phyloP scores from a whole-genome alignment of 345 rosid species.

The Moricandia moricandioides region DNA sequence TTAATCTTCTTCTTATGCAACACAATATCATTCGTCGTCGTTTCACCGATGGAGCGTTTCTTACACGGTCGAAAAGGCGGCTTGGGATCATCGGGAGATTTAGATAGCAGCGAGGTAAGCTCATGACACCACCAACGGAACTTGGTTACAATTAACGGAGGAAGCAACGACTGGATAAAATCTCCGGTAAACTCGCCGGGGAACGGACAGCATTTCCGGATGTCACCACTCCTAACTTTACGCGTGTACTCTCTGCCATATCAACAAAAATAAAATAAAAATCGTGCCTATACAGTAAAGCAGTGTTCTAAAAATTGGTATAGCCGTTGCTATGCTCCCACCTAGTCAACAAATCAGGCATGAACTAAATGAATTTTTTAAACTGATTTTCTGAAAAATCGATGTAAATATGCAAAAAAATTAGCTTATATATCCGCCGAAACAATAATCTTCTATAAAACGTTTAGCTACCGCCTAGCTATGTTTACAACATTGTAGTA shows the following conservation, averaged over 20 bases:
- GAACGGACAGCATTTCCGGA: constrained; percentile 66
- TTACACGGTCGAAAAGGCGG: constrained; percentile 29
- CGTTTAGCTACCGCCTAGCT: too few relatives aligned
- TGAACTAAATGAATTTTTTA: too few relatives aligned
- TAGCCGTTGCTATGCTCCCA: too few relatives aligned
- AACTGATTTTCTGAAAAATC: too few relatives aligned
- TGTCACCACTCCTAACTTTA: constrained; percentile 45
- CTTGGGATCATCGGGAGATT: constrained; percentile 14
- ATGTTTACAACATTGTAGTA: too few relatives aligned
- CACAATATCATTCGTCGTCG: constrained; percentile 19
- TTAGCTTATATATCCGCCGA: too few relatives aligned
- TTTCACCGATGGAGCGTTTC: constrained; percentile 49
- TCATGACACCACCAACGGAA: constrained; percentile 77
- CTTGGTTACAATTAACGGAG: constrained; percentile 52
- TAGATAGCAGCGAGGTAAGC: constrained; percentile 40
- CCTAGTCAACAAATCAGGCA: too few relatives aligned
- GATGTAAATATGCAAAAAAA: too few relatives aligned
- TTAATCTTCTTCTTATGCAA: background rate
- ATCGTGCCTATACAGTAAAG: background rate
- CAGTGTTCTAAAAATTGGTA: too few relatives aligned
- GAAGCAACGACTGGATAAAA: constrained; percentile 42
- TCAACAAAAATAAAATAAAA: background rate
- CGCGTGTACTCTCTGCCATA: constrained; percentile 51
- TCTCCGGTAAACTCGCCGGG: constrained; percentile 18
- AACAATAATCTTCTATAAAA: too few relatives aligned